Conservation (phyloP, 176 grass and related monocot genomes). For the Oryza meyeriana region DNA sequence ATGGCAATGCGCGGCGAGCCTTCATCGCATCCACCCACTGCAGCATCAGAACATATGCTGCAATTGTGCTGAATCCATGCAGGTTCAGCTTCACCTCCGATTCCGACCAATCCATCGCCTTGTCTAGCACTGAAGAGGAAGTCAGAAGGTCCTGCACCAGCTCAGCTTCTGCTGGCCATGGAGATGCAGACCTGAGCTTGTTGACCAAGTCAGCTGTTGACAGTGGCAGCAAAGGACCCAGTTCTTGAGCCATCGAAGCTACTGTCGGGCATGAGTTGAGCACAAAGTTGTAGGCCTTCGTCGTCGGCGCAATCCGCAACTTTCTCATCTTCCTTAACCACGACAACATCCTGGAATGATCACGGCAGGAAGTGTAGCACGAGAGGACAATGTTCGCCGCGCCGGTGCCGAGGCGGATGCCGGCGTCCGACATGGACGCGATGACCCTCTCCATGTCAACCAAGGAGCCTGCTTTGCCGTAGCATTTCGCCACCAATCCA, state of each 20-base stretch:
- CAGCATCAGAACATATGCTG: constrained; percentile 73
- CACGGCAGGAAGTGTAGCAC: constrained; percentile 61
- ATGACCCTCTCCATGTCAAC: constrained; percentile 68
- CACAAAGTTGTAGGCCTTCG: constrained; percentile 58
- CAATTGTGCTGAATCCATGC: constrained; percentile 61
- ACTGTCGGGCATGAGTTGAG: constrained; percentile 57
- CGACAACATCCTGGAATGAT: constrained; percentile 42
- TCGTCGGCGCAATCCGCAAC: constrained; percentile 23
- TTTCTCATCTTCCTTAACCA: constrained; percentile 67
- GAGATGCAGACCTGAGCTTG: constrained; percentile 43
- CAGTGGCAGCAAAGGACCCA: constrained; percentile 44
- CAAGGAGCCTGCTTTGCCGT: constrained; percentile 51
- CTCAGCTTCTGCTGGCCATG: constrained; percentile 46
- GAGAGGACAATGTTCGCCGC: constrained; percentile 74
- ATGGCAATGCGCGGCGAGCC: constrained; percentile 5
- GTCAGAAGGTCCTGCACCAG: constrained; percentile 55
- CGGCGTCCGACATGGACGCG: constrained; percentile 55
- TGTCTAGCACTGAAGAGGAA: constrained; percentile 44
- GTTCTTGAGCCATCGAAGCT: constrained; percentile 28
- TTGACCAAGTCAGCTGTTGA: constrained; percentile 36
- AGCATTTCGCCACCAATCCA: constrained; percentile 63
- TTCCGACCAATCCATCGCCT: constrained; percentile 61
- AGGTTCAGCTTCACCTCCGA: constrained; percentile 81
- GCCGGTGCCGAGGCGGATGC: constrained; percentile 47
- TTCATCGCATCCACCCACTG: constrained; percentile 67